phyloP scores from a whole-genome alignment of 140 eudicot species.

The Anethum foeniculum region DNA sequence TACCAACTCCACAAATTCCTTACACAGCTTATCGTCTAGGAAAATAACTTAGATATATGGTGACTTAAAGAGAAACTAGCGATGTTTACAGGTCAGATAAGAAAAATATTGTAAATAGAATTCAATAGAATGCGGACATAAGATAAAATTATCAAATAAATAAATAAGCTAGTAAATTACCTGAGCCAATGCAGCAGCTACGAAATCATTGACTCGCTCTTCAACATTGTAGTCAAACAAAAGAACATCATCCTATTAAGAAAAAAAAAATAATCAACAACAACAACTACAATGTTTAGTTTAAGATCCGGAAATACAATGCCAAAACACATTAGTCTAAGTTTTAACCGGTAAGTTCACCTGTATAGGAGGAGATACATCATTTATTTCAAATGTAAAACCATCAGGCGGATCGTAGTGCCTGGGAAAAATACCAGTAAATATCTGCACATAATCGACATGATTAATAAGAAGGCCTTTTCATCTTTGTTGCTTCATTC shows the following conservation, averaged over 20 bases:
- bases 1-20: neutral
- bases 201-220: slow-evolving; percentile 87
- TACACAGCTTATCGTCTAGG: neutral
- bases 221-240: slow-evolving; percentile 87
- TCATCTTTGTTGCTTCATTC: neutral
- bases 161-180: slow-evolving; percentile 25
- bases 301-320: slow-evolving; percentile 4
- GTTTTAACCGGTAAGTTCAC: slow-evolving; percentile 23
- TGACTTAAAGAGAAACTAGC: neutral
- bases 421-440: slow-evolving; percentile 78
- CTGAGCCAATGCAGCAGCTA: slow-evolving; percentile 86
- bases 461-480: slow-evolving; percentile 12
- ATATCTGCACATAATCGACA: slow-evolving; percentile 50
- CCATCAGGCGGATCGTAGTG: slow-evolving; percentile 97
- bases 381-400: slow-evolving; percentile 85
- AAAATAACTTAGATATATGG: neutral
- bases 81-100: slow-evolving; percentile 3
- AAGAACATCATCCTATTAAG: slow-evolving; percentile 59
- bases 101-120: slow-evolving; percentile 1
- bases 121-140: neutral
- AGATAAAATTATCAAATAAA: neutral
- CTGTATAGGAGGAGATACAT: slow-evolving; percentile 88
- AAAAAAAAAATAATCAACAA: slow-evolving; percentile 3
- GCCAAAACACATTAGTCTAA: slow-evolving; percentile 10
- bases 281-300: slow-evolving; percentile 8